Percentiles rank a stretch among this genome's conserved stretches.
These are phyloP conservation scores for Sordariomycetes sp. DNA, from an alignment of 2,329 filamentous ascomycete genomes.

Conservation along the genomic window DNA sequence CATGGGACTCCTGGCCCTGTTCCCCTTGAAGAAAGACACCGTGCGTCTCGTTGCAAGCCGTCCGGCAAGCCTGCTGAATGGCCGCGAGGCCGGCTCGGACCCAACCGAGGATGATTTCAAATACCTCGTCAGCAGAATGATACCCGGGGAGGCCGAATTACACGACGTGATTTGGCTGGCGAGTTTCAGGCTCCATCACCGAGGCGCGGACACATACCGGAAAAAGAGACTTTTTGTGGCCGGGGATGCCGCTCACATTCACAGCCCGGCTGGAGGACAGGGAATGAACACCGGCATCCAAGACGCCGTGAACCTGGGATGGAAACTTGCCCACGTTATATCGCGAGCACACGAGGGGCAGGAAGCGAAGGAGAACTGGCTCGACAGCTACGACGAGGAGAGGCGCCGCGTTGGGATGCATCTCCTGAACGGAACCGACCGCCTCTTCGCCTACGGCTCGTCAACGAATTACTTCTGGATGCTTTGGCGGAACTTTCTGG, in stretches of 20 bases:
- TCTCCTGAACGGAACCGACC: slow-evolving; percentile 29
- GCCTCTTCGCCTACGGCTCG: slow-evolving; percentile 24
- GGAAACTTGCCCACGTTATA: slow-evolving; percentile 30
- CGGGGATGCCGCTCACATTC: slow-evolving; percentile 47
- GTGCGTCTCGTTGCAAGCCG: slow-evolving; percentile 16
- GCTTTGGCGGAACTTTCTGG: slow-evolving; percentile 24
- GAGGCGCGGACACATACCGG: slow-evolving; percentile 18
- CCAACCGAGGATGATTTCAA: slow-evolving; percentile 8
- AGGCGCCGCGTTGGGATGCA: slow-evolving; percentile 32
- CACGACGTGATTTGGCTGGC: slow-evolving; percentile 27
- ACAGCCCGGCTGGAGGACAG: slow-evolving; percentile 44
- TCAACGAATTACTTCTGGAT: slow-evolving; percentile 22
- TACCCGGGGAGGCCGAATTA: slow-evolving; percentile 16
- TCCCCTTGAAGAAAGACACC: slow-evolving; percentile 17
- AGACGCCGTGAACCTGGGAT: slow-evolving; percentile 43
- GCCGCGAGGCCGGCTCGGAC: slow-evolving; percentile 1
- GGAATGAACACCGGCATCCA: slow-evolving; percentile 48
- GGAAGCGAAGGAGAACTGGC: slow-evolving; percentile 19
- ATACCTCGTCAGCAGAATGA: slow-evolving; percentile 14
- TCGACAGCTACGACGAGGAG: slow-evolving; percentile 36
- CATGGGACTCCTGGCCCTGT: slow-evolving; percentile 22
- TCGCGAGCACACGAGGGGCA: slow-evolving; percentile 21
- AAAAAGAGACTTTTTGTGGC: slow-evolving; percentile 37
- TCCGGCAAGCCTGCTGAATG: slow-evolving; percentile 1
- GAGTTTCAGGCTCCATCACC: slow-evolving; percentile 32